These are phyloP conservation scores for Rhizopogon roseolus DNA, from an alignment of 768 basidiomycete species.

Conservation along the genomic window DNA sequence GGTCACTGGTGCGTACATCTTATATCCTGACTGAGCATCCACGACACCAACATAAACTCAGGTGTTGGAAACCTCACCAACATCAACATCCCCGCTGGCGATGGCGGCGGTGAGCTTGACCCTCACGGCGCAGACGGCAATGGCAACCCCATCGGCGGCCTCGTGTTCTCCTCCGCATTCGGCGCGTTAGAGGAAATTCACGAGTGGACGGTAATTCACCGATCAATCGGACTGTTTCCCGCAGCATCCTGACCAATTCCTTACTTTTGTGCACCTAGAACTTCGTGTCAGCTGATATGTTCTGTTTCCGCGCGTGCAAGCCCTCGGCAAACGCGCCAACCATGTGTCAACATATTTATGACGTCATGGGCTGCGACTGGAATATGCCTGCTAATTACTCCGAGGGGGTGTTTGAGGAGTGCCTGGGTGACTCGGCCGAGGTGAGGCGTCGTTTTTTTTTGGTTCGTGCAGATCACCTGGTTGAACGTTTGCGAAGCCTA, in stretches of 20 bases:
- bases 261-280: constrained; percentile 34
- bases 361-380: constrained; percentile 55
- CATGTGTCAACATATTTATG: constrained; percentile 59
- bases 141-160: constrained; percentile 60
- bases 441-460: constrained; percentile 17
- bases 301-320: constrained; percentile 73
- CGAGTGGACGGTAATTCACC: constrained; percentile 63
- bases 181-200: constrained; percentile 52
- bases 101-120: constrained; percentile 63
- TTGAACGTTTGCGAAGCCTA: constrained; percentile 33
- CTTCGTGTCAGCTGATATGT: constrained; percentile 53
- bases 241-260: constrained; percentile 1
- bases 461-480: not conserved
- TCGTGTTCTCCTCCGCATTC: constrained; percentile 74
- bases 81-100: constrained; percentile 58
- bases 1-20: constrained; percentile 44
- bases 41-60: constrained; percentile 24
- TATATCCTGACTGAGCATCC: constrained; percentile 12
- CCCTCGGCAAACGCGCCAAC: constrained; percentile 42
- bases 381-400: constrained; percentile 54
- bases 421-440: constrained; percentile 47
- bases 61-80: constrained; percentile 62
- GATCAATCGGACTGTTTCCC: constrained; percentile 7
- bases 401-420: constrained; percentile 43
- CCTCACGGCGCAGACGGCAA: constrained; percentile 59